A percentile compares a stretch with the other conserved stretches of the same genome.
Conservation (phyloP, 2,329 filamentous ascomycete genomes). For the Plenodomus tracheiphilus region DNA sequence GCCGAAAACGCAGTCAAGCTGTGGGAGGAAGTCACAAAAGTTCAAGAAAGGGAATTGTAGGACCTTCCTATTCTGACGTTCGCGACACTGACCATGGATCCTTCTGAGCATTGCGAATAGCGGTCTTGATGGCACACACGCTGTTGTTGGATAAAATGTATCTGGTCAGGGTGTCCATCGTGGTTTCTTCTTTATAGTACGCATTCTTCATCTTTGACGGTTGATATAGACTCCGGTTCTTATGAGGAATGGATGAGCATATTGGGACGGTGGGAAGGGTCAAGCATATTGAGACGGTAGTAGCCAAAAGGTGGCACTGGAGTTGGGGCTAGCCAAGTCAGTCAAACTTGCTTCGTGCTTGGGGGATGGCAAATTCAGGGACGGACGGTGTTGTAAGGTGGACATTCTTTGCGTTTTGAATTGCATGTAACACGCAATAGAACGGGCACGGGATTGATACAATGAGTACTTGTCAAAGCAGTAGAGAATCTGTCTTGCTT, state of each 20-base stretch:
- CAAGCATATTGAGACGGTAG: neutral
- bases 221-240: neutral
- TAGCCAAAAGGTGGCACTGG: neutral
- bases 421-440: no score
- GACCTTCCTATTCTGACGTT: constrained; percentile 9
- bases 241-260: neutral
- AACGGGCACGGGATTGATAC: no score
- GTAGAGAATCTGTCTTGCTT: no score
- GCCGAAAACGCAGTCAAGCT: constrained; percentile 26
- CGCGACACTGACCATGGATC: neutral
- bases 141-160: neutral
- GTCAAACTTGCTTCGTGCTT: no score
- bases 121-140: neutral
- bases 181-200: neutral
- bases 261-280: no score
- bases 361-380: no score
- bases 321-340: neutral
- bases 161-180: neutral
- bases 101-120: neutral
- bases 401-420: no score
- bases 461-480: no score
- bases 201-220: neutral
- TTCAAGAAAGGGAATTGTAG: constrained; percentile 29
- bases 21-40: constrained; percentile 27
- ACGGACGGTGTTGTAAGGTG: no score